Base-by-base conservation (phyloP, 371 early-diverging fungal genomes). In the Thermomucor indicae-seudaticae region DNA sequence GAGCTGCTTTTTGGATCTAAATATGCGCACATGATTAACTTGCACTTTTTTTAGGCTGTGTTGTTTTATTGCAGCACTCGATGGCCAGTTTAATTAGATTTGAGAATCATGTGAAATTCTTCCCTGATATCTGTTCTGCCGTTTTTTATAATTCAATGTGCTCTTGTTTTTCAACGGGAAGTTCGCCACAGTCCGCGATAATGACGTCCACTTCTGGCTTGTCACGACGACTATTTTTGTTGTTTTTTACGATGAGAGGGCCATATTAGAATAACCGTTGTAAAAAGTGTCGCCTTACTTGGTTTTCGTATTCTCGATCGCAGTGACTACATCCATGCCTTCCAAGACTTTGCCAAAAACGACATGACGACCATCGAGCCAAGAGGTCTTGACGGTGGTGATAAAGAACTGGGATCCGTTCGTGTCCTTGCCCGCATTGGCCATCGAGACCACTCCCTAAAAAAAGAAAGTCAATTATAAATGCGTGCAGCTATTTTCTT, bases 321-420 rank as follows among this genome's bases (percentile, higher is more conserved):
- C 57, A 10, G 43, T 53, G 22, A 92, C 85, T 45, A 91, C 62
- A 38, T 89, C 89, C 82, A 88, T 76, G 34, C 92, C 93, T 46
- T 89, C 86, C 24, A 89, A 19, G 20, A 96, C 92, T 57, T 80
- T 66, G 35, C 95, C 95, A 75, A 96, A 94, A 23, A 95, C 95
- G 47, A 94, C 95, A 51, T 96, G 95, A 47, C 81, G 83, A 42
- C 84, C 86, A 71, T 94, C 88, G 49, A 93, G 74, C 87, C 90
- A 90, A 10, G 75, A 40, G 6, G 92, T 90, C 57, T 68, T 65
- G 49, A 81, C 83, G 38, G 92, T 89, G 22, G 93, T 93, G 61
- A 97, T 92, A 66, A 95, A 97, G 80, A 98, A 97, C 81, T 99
- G 99, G 47, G 95, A 93, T 20, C 98, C 98, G 65, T 99, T 99